Base-by-base conservation (phyloP, 1,284 basidiomycete species). In the Pyrrhoderma noxium region DNA sequence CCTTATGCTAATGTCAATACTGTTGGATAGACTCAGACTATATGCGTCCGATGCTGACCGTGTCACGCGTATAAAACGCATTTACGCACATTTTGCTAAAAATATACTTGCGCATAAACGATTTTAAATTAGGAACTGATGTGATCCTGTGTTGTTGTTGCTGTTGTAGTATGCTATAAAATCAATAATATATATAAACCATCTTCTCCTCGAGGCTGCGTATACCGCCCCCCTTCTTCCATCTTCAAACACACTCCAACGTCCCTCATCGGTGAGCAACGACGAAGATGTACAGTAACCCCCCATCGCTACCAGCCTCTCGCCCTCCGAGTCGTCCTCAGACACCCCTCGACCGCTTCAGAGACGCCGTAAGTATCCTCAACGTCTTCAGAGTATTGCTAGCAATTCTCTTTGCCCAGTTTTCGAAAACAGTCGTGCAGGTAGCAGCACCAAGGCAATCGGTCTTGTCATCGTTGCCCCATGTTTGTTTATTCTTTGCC, bases 401-500 rank as follows among this genome's bases (percentile, higher is more conserved):
- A 65, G 68, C 68, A 61, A 47, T 56, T 69, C 51, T 66, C 64
- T 56, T 57, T 70, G 38, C 65, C 61, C 34, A 62, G 52, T 43
- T 14, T 42, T 40, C 44, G 31, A 53, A 43, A 22, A 31, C 7
- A 16, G 18, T 46, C 19, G 39, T 56, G 21, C 38, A 22, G 21
- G 49, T 31, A 31, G 27, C 27, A 31, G 27, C 27, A 31, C 27
- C 27, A 31, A 31, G 27, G 27, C 27, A 31, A 31, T 31, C 27
- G 27, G 11, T 31, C 7, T 31, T 31, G 27, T 31, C 27, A 31
- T 31, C 27, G 27, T 56, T 39, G 21, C 11, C 25, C 38, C 1
- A 27, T 42, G 9, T 53, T 56, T 31, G 46, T 46, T 37, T 9
- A 34, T 27, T 19, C 22, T 16, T 43, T 27, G 22, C 44, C 40